Conservation (phyloP, 495 filamentous ascomycete species). For the Parathielavia hyrcaniae region DNA sequence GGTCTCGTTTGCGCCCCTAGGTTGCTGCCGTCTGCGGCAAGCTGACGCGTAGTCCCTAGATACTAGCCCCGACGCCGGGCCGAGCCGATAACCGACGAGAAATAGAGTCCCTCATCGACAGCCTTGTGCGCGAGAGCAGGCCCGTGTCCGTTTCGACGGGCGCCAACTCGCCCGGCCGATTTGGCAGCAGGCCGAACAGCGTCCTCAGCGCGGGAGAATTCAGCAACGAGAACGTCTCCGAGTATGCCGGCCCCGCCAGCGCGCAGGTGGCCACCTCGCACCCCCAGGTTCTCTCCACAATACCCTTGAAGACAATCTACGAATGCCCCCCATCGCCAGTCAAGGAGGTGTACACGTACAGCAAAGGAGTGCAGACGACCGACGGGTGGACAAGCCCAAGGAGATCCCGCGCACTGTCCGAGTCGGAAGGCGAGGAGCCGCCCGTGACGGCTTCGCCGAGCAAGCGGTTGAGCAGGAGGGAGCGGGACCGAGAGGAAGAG, state of each 20-base stretch:
- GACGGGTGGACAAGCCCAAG: slow-evolving; percentile 56
- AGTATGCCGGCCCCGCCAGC: slow-evolving; percentile 41
- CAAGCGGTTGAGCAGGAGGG: slow-evolving; percentile 68
- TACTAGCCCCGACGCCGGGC: slow-evolving; percentile 60
- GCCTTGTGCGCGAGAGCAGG: slow-evolving; percentile 68
- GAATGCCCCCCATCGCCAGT: slow-evolving; percentile 68
- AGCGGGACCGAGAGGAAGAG: slow-evolving; percentile 78
- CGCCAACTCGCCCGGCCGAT: slow-evolving; percentile 54
- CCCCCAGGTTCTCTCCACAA: slow-evolving; percentile 51
- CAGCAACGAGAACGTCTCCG: slow-evolving; percentile 60
- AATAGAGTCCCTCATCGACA: slow-evolving; percentile 75
- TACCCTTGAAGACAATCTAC: slow-evolving; percentile 62
- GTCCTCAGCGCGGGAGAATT: slow-evolving; percentile 69
- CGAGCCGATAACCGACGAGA: slow-evolving; percentile 68
- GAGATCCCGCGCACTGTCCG: slow-evolving; percentile 46
- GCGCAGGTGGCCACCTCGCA: slow-evolving; percentile 31
- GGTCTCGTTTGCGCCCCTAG: slow-evolving; percentile 28
- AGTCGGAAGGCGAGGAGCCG: slow-evolving; percentile 52
- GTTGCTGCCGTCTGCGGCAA: background rate
- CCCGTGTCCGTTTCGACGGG: slow-evolving; percentile 66
- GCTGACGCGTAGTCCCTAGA: slow-evolving; percentile 41
- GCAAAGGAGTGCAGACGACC: slow-evolving; percentile 86
- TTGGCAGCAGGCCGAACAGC: slow-evolving; percentile 77
- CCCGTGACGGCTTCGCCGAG: slow-evolving; percentile 42
- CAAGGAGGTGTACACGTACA: slow-evolving; percentile 83